Base-by-base conservation (phyloP, 2,329 filamentous ascomycete species). In the Moelleriella libera region DNA sequence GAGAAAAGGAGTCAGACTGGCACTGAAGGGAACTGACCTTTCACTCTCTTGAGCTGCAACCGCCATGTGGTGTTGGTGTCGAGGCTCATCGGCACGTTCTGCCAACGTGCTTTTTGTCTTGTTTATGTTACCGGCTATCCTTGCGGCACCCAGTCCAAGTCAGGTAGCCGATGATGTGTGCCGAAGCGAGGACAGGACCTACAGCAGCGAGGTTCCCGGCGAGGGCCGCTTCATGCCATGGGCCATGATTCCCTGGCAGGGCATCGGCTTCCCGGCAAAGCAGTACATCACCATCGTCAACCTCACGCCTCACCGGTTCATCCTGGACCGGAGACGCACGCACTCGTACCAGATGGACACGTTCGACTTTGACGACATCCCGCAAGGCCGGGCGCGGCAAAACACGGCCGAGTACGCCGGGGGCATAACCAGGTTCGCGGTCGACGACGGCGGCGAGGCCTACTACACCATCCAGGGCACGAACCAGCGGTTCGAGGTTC, bases 211-310 rank as follows among this genome's bases (percentile, higher is more conserved):
- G 8, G 45, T 47, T 5, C 48, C 44, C 28, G 41, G 43, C 29
- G 31, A 8, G 6, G 50, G 48, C 5, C 50, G 32, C 32, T 47
- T 48, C 40, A 51, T 51, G 50, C 48, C 48, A 6, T 51, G 50
- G 50, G 37, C 29, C 8, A 39, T 41, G n/a, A 48, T 50, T 6
- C 45, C 42, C 4, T 40, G 47, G 10, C 46, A 31, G 11, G 14
- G 31, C 9, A 14, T 50, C 32, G 49, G 49, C 6, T 50, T 50
- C 29, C 43, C 49, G 1, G 46, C 50, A 12, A 55, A 50, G 21
- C 58, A 58, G 37, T 64, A 60, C 49, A 48, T 64, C 45, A 60
- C 61, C 2, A 58, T 64, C 12, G 60, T 64, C 31, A 63, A 64
- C 41, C 53, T 64, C 30, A 64, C 61, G 4, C 62, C 62, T 1